These are phyloP conservation scores for Spatholobus suberectus DNA, from an alignment of 306 rosid species.

Conservation along the genomic window DNA sequence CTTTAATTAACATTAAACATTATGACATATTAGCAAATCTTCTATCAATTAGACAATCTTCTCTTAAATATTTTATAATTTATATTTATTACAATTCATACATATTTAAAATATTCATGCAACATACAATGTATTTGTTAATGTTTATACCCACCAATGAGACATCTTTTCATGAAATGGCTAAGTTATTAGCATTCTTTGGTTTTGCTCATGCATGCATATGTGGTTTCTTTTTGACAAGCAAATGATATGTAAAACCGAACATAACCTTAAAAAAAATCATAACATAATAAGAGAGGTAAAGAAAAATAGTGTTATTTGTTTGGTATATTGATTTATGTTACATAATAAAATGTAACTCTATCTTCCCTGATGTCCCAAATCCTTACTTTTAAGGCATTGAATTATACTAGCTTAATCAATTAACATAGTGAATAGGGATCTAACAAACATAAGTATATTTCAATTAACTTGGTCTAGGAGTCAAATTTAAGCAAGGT, in stretches of 20 bases:
- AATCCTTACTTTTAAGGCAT: background rate
- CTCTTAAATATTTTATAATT: background rate
- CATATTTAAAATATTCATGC: background rate
- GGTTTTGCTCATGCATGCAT: background rate
- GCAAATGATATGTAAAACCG: background rate
- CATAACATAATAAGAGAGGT: background rate
- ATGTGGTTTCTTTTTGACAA: slow-evolving; percentile 15
- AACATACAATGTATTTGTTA: background rate
- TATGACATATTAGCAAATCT: background rate
- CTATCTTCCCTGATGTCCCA: background rate
- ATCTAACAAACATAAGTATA: too few relatives aligned
- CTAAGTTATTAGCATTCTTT: background rate
- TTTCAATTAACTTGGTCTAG: background rate
- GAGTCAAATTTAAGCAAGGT: background rate
- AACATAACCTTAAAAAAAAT: background rate
- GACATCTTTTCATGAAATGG: background rate
- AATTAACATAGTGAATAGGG: background rate
- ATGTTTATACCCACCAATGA: background rate
- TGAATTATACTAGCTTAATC: background rate
- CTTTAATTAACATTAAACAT: background rate
- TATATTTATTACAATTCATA: background rate
- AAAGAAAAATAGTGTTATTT: background rate
- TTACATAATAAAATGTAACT: background rate
- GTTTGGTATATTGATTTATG: background rate
- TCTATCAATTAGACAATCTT: background rate